Base-by-base conservation (phyloP, 345 rosid genomes). In the Eucalyptus erythrocorys region DNA sequence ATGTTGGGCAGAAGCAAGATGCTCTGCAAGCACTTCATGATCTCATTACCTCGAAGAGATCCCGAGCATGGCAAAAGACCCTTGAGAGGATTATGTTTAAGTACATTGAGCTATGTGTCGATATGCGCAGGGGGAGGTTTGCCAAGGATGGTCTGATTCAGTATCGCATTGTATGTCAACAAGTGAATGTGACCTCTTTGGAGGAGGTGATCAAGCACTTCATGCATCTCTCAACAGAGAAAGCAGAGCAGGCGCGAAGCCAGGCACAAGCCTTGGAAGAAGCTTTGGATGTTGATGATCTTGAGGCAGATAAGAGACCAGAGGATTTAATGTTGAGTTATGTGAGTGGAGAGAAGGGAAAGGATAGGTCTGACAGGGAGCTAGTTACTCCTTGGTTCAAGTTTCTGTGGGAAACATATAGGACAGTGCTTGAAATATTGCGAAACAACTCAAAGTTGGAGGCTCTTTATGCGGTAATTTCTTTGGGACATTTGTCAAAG, bases 371-470 rank as follows among this genome's bases (percentile, higher is more conserved):
- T 88, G 99, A 97, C 91, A 95, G 98, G 17, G 99, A 98, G 87
- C 94, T 98, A 71, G 99, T 98, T 89, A 98, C 99, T 21, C 99
- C 99, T 7, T 98, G 99, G 99, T 98, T 98, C 93, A 98, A 98
- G 95, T 98, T 98, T 92, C 89, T 98, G 91, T 98, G 99, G 99
- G 99, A 98, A 96, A 97, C 99, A 6, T 98, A 97, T 91, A 95
- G 99, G 90, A 96, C 99, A 5, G 99, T 98, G 55, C 99, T 98
- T 89, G 99, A 98, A 90, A 97, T 98, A 42, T 89, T 98, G 89
- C 91, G 99, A 51, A 98, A 98, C 93, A 98, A 97, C 92, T 98
- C 99, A 26, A 98, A 98, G 96, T 87, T 98, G 93, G 99, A 98
- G 94, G 97, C 97, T 6, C 93, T 98, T 11, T 98, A 98, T 93